Evolutionary conservation across 495 filamentous ascomycete genomes (phyloP), one percentile per base, ranked within the genome.

Genomic region (Hypoxylon intermedium): DNA sequence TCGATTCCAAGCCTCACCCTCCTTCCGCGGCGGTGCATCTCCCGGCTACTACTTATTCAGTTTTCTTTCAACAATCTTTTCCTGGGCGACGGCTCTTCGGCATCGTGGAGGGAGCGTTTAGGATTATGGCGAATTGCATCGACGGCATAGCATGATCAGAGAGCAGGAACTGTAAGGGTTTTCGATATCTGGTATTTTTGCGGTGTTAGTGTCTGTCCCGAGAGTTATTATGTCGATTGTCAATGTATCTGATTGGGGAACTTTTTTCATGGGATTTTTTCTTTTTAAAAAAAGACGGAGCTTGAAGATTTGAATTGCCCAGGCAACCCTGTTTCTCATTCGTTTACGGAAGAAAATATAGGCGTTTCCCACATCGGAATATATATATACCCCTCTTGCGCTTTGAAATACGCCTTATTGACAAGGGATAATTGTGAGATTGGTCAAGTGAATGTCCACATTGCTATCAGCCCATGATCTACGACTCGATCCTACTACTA

Each of bases 221-320:
- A 38, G 16, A 37, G 37, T 54, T 58, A 34, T 43, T 31, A 55
- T 41, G 37, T 43, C 44, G 50, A 12, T 53, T 50, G 16, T 30
- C n/a, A n/a, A n/a, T n/a, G n/a, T n/a, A n/a, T n/a, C n/a, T n/a
- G n/a, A n/a, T n/a, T n/a, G n/a, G n/a, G n/a, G n/a, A n/a, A 15
- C 9, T 57, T 41, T 41, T 60, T 23, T 24, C 30, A 33, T 42
- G 43, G 40, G 50, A 31, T 51, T 41, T 45, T 46, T 43, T 6
- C 6, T 21, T 53, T 44, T 58, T 46, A 50, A 50, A 38, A 41
- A 34, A 54, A 50, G 55, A 41, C 41, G 61, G 55, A 59, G 34
- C 48, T 51, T 30, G 48, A 65, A 65, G 61, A 65, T 59, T 55
- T 38, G 50, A 58, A 59, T 47, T 59, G 55, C 61, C 44, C 61